Percentiles rank a stretch among this genome's conserved stretches.
Conservation (phyloP, 495 filamentous ascomycete genomes). For the Podospora pseudocomata region DNA sequence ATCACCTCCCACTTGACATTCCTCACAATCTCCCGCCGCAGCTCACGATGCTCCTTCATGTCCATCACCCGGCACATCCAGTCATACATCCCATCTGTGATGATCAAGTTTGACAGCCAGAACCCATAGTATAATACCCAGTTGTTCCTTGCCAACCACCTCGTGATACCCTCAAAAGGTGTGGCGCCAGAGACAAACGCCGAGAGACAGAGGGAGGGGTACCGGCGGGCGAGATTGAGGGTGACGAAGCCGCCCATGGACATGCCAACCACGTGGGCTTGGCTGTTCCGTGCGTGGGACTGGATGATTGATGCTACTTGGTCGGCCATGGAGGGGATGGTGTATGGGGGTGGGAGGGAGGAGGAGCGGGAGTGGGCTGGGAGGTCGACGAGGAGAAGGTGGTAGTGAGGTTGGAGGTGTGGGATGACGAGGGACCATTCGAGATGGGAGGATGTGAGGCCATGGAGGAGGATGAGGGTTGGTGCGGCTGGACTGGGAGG, state of each 20-base stretch:
- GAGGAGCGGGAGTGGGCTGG: slow-evolving; percentile 32
- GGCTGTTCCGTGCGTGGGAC: slow-evolving; percentile 28
- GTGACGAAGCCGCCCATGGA: slow-evolving; percentile 31
- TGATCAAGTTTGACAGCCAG: neutral
- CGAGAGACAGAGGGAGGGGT: slow-evolving; percentile 27
- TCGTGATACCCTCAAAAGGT: slow-evolving; percentile 24
- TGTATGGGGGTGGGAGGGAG: slow-evolving; percentile 19
- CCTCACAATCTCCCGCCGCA: slow-evolving; percentile 26
- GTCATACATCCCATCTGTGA: slow-evolving; percentile 5
- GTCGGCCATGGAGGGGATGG: slow-evolving; percentile 26
- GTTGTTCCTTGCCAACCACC: slow-evolving; percentile 20
- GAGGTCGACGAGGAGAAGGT: slow-evolving; percentile 34
- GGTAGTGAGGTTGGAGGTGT: slow-evolving; percentile 29
- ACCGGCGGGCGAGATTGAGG: slow-evolving; percentile 15
- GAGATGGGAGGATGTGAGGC: slow-evolving; percentile 32
- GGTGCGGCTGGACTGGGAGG: neutral
- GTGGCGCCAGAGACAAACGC: slow-evolving; percentile 30
- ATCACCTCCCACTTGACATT: slow-evolving; percentile 27
- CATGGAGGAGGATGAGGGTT: slow-evolving; percentile 36
- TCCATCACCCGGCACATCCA: slow-evolving; percentile 5
- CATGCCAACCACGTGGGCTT: slow-evolving; percentile 32
- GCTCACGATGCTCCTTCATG: slow-evolving; percentile 21
- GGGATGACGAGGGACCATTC: slow-evolving; percentile 33
- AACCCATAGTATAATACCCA: slow-evolving; percentile 4
- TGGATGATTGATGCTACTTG: slow-evolving; percentile 31